phyloP scores from a whole-genome alignment of 179 eudicot species.

The Beta lomatogona region DNA sequence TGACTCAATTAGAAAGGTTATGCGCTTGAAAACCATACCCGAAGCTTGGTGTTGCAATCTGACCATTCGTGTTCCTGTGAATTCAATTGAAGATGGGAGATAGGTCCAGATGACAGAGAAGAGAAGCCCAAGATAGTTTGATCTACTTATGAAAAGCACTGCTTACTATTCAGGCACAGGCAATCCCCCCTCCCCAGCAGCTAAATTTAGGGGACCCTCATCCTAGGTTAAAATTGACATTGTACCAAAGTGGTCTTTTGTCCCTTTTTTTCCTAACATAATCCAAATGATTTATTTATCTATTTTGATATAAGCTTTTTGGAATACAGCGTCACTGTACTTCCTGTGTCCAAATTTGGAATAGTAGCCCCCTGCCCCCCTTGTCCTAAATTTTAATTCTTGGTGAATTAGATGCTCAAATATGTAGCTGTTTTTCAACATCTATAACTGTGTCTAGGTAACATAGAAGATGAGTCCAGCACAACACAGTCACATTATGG shows the following conservation, averaged over 20 bases:
- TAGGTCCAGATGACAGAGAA: neutral
- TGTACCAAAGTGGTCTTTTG: no score
- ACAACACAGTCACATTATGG: neutral
- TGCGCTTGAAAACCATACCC: neutral
- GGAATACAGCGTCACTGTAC: neutral
- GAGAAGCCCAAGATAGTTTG: neutral
- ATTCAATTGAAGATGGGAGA: neutral
- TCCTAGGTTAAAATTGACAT: no score
- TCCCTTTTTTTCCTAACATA: no score
- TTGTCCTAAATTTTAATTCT: no score
- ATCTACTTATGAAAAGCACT: neutral
- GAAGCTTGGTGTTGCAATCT: neutral
- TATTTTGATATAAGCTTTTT: no score
- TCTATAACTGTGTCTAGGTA: neutral
- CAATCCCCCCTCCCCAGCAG: neutral
- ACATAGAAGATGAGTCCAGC: neutral
- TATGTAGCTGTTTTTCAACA: neutral
- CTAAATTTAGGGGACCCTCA: neutral
- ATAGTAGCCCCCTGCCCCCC: no score
- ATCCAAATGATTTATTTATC: no score
- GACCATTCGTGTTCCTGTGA: neutral
- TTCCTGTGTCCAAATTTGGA: no score
- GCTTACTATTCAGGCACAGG: neutral
- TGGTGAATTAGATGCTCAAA: neutral
- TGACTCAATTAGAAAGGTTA: neutral